Conservation (phyloP, 2,329 filamentous ascomycete species). For the Aschersonia sp. region DNA sequence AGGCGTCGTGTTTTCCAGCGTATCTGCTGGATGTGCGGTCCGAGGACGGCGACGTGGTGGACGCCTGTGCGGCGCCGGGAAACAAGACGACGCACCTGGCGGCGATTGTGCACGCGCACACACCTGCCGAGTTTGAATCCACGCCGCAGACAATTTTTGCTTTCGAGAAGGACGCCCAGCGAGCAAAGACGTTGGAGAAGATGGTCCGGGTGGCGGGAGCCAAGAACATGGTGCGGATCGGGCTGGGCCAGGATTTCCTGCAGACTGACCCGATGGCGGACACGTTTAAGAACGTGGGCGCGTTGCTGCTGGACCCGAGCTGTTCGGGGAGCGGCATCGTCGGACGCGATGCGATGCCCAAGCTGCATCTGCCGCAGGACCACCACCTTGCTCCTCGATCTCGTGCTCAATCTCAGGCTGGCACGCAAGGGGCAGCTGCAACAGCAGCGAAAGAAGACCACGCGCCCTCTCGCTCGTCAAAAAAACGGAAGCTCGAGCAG, state of each 20-base stretch:
- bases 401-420: constrained; percentile 4
- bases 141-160: constrained; percentile 44
- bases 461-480: constrained; percentile 3
- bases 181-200: constrained; percentile 63
- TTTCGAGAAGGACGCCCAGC: constrained; percentile 59
- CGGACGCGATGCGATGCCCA: constrained; percentile 65
- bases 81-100: constrained; percentile 96
- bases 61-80: constrained; percentile 85
- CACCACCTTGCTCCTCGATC: not conserved
- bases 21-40: constrained; percentile 61
- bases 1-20: constrained; percentile 92
- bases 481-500: constrained; percentile 25
- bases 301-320: constrained; percentile 78
- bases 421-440: not conserved
- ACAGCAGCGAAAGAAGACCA: too few relatives aligned
- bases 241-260: constrained; percentile 68
- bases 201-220: constrained; percentile 75
- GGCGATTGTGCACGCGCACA: constrained; percentile 45
- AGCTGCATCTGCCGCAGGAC: constrained; percentile 42
- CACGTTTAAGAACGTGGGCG: constrained; percentile 56
- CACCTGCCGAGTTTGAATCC: constrained; percentile 17
- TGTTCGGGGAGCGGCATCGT: constrained; percentile 94
- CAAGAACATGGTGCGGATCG: constrained; percentile 48
- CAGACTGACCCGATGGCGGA: constrained; percentile 50
- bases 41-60: constrained; percentile 65